phyloP scores from a whole-genome alignment of 1,139 yeast genomes.

The Magnusiomyces suaveolens region DNA sequence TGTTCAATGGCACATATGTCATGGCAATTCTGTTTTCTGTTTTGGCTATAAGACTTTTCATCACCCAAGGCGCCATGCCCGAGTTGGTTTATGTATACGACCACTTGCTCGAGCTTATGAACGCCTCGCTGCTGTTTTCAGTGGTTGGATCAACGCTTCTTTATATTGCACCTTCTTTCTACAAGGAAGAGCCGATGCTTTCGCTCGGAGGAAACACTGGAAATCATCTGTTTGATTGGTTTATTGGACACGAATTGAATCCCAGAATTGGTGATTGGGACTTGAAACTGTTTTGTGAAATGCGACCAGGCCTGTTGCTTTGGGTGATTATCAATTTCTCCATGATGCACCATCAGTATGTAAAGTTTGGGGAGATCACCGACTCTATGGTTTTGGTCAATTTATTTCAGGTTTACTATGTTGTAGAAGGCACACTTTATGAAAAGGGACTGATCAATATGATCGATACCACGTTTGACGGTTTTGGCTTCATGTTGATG shows the following conservation, averaged over 20 bases:
- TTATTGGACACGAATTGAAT: constrained; percentile 90
- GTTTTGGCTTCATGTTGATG: constrained; percentile 90
- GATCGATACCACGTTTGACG: constrained; percentile 95
- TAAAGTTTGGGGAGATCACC: constrained; percentile 46
- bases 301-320: constrained; percentile 86
- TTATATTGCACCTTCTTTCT: constrained; percentile 49
- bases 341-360: constrained; percentile 73
- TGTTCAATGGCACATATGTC: constrained; percentile 68
- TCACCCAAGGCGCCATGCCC: constrained; percentile 52
- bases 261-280: constrained; percentile 84
- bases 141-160: constrained; percentile 53
- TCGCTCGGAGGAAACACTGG: constrained; percentile 86
- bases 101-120: constrained; percentile 55
- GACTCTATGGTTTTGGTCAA: constrained; percentile 68
- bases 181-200: constrained; percentile 55
- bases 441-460: constrained; percentile 83
- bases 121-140: constrained; percentile 57
- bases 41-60: constrained; percentile 43
- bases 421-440: constrained; percentile 83
- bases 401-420: constrained; percentile 66
- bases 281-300: constrained; percentile 82
- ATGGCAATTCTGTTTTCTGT: constrained; percentile 40
- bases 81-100: constrained; percentile 69
- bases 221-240: constrained; percentile 76
- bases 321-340: constrained; percentile 77